phyloP scores from a whole-genome alignment of 1,284 basidiomycete genomes.

The Trichosporon faecale region DNA sequence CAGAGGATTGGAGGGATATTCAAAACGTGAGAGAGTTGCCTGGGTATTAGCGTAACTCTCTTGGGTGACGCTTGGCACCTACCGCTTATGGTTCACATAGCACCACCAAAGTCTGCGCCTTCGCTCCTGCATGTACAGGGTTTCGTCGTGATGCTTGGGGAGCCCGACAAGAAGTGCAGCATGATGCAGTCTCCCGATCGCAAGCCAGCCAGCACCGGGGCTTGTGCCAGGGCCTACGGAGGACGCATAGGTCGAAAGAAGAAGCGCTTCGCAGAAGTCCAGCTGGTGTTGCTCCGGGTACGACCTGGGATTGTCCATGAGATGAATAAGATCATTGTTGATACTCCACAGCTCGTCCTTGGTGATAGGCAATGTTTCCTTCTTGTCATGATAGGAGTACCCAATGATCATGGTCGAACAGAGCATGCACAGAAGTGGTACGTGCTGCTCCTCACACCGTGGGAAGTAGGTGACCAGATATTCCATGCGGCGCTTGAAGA shows the following conservation, averaged over 20 bases:
- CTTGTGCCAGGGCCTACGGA: neutral
- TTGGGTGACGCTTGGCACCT: neutral
- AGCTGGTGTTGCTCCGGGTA: neutral
- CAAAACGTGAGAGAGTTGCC: neutral
- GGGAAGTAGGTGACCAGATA: neutral
- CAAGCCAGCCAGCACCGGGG: neutral
- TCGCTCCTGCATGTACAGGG: neutral
- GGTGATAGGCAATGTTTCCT: neutral
- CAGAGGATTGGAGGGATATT: neutral
- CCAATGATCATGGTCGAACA: neutral
- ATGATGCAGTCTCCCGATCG: neutral
- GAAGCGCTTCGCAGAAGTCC: neutral
- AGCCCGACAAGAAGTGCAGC: constrained; percentile 6
- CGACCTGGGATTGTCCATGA: neutral
- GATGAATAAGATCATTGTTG: constrained; percentile 2
- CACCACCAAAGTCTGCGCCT: neutral
- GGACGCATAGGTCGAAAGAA: neutral
- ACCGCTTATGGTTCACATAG: neutral
- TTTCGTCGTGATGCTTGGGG: neutral
- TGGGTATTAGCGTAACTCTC: neutral
- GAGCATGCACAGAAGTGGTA: neutral
- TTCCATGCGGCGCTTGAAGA: neutral
- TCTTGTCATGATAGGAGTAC: neutral
- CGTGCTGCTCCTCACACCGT: neutral
- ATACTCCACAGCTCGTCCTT: neutral